phyloP scores from a whole-genome alignment of 805 yeast genomes.

The Dipodascopsis uninucleata region DNA sequence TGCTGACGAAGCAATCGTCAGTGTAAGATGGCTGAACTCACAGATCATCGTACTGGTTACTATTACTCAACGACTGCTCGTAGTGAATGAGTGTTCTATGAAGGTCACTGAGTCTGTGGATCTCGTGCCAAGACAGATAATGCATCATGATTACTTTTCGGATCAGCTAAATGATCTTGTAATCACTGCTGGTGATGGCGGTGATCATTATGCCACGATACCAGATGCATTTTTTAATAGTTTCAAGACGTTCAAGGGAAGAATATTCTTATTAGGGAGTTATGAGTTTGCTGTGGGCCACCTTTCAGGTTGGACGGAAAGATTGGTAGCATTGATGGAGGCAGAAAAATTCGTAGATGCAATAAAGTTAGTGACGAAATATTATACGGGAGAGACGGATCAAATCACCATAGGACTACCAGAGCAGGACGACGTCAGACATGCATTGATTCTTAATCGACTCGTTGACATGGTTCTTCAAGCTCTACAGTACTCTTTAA shows the following conservation, averaged over 20 bases:
- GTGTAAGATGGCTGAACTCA: slow-evolving; percentile 55
- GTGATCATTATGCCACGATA: slow-evolving; percentile 31
- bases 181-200: slow-evolving; percentile 23
- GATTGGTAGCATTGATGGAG: slow-evolving; percentile 47
- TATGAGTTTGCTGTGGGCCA: slow-evolving; percentile 56
- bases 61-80: slow-evolving; percentile 44
- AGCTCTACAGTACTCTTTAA: slow-evolving; percentile 45
- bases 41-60: slow-evolving; percentile 42
- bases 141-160: slow-evolving; percentile 36
- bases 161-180: slow-evolving; percentile 21
- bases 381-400: slow-evolving; percentile 49
- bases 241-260: slow-evolving; percentile 42
- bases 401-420: slow-evolving; percentile 59
- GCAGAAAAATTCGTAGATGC: slow-evolving; percentile 53
- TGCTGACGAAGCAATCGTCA: slow-evolving; percentile 49
- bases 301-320: slow-evolving; percentile 67
- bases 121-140: slow-evolving; percentile 42
- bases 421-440: slow-evolving; percentile 42
- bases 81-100: slow-evolving; percentile 44
- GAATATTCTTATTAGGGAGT: slow-evolving; percentile 50
- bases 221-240: slow-evolving; percentile 39
- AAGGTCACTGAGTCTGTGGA: slow-evolving; percentile 39
- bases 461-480: slow-evolving; percentile 56
- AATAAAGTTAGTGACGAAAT: slow-evolving; percentile 51
- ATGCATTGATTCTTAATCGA: slow-evolving; percentile 48